Conservation (phyloP, 176 grass and related monocot genomes). For the Paspalum notatum region DNA sequence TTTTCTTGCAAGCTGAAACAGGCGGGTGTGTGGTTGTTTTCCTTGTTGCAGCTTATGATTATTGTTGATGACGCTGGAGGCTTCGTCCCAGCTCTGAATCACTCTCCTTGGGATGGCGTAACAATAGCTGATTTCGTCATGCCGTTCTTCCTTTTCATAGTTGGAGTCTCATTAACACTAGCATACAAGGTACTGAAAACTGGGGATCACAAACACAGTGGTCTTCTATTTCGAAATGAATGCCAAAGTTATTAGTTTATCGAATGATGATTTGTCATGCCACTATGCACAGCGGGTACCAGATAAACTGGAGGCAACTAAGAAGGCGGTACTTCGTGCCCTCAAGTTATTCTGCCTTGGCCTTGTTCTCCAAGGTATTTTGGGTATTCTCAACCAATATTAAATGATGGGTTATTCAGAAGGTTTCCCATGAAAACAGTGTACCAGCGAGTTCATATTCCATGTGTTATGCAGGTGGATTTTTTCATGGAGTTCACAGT, state of each 20-base stretch:
- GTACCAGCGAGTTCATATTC: background rate
- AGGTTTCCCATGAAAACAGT: background rate
- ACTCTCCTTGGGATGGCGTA: conserved; percentile 87
- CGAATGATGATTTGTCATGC: background rate
- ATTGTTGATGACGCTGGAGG: conserved; percentile 84
- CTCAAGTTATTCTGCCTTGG: conserved; percentile 79
- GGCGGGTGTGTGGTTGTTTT: background rate
- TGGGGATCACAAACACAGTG: background rate
- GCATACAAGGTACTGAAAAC: conserved; percentile 80
- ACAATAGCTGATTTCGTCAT: conserved; percentile 88
- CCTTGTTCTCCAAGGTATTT: conserved; percentile 88
- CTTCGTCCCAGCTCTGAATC: conserved; percentile 59
- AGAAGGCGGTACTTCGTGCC: conserved; percentile 73
- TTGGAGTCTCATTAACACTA: conserved; percentile 77
- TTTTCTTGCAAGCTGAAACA: conserved; percentile 2
- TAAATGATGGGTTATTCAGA: background rate
- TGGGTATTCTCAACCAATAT: background rate
- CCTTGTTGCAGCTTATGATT: conserved; percentile 74
- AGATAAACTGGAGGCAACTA: conserved; percentile 64
- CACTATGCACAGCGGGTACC: conserved; percentile 60
- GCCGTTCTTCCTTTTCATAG: conserved; percentile 99
- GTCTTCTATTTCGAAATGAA: background rate
- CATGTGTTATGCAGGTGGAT: conserved; percentile 60
- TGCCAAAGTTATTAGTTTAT: background rate
- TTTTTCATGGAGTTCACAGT: conserved; percentile 83